Evolutionary conservation across 768 basidiomycete genomes (phyloP).

Genomic region (Dendrothele bispora): DNA sequence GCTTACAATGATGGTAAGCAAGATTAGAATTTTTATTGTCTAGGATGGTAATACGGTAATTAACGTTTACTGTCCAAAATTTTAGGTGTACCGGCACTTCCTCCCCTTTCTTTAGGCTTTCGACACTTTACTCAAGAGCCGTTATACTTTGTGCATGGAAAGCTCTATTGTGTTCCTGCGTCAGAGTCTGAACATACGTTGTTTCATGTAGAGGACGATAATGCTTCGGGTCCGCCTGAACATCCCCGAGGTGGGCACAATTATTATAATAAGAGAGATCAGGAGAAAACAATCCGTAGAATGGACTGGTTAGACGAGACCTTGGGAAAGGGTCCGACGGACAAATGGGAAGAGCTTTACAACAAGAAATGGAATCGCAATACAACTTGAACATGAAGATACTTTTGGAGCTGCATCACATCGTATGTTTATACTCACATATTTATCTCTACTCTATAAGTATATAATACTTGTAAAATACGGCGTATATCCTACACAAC

Average conservation of each 20-base stretch:
- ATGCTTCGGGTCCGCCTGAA: slow-evolving; percentile 18
- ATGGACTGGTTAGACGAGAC: slow-evolving; percentile 43
- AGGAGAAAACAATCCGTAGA: slow-evolving; percentile 43
- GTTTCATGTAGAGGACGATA: slow-evolving; percentile 33
- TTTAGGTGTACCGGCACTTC: slow-evolving; percentile 56
- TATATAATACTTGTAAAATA: too few species aligned
- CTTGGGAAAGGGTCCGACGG: slow-evolving; percentile 24
- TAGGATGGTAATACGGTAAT: too few species aligned
- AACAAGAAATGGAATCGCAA: too few species aligned
- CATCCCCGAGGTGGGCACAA: slow-evolving; percentile 62
- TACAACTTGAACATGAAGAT: too few species aligned
- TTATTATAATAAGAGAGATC: slow-evolving; percentile 58
- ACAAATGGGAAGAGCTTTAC: too few species aligned
- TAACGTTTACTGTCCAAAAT: too few species aligned
- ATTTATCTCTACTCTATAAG: too few species aligned
- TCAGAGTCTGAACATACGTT: slow-evolving; percentile 46
- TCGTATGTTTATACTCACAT: too few species aligned
- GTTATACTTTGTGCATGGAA: slow-evolving; percentile 48
- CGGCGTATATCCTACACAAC: too few species aligned
- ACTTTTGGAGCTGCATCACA: too few species aligned
- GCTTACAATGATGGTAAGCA: slow-evolving; percentile 55
- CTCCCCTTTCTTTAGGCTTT: slow-evolving; percentile 51
- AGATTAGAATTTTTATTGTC: too few species aligned
- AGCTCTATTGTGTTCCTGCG: slow-evolving; percentile 45
- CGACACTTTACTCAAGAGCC: slow-evolving; percentile 49